phyloP scores from a whole-genome alignment of 805 yeast genomes.

The Myxozyma kluyveri region DNA sequence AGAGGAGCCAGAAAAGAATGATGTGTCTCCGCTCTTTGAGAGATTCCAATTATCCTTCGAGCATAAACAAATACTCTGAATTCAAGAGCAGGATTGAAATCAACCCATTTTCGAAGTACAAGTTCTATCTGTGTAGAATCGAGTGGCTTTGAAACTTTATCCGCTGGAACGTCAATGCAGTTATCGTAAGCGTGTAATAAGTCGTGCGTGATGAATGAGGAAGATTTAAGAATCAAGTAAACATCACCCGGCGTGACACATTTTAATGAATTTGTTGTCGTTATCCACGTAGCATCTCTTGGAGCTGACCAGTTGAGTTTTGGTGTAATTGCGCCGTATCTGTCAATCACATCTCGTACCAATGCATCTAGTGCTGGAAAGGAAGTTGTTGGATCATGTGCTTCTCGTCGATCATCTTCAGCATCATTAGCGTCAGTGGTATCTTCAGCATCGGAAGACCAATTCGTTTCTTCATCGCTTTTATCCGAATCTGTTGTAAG shows the following conservation, averaged over 20 bases:
- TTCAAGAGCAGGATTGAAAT: slow-evolving; percentile 84
- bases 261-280: slow-evolving; percentile 69
- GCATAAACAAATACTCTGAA: slow-evolving; percentile 80
- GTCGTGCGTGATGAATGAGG: slow-evolving; percentile 86
- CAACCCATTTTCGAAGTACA: slow-evolving; percentile 78
- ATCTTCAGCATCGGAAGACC: slow-evolving; percentile 38
- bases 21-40: slow-evolving; percentile 84
- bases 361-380: slow-evolving; percentile 62
- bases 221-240: slow-evolving; percentile 76
- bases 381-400: slow-evolving; percentile 46
- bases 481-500: too few relatives aligned
- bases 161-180: slow-evolving; percentile 27
- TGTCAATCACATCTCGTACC: slow-evolving; percentile 47
- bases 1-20: slow-evolving; percentile 65
- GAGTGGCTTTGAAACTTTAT: background rate
- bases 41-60: slow-evolving; percentile 61
- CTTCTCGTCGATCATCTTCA: slow-evolving; percentile 27
- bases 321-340: slow-evolving; percentile 67
- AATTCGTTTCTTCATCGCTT: slow-evolving; percentile 18
- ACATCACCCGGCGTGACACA: slow-evolving; percentile 73
- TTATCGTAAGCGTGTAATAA: slow-evolving; percentile 66
- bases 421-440: slow-evolving; percentile 29
- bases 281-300: slow-evolving; percentile 86
- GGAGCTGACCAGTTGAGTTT: slow-evolving; percentile 98
- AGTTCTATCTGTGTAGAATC: slow-evolving; percentile 48